phyloP scores from a whole-genome alignment of 2,329 filamentous ascomycete genomes.

The Beauveria australis region DNA sequence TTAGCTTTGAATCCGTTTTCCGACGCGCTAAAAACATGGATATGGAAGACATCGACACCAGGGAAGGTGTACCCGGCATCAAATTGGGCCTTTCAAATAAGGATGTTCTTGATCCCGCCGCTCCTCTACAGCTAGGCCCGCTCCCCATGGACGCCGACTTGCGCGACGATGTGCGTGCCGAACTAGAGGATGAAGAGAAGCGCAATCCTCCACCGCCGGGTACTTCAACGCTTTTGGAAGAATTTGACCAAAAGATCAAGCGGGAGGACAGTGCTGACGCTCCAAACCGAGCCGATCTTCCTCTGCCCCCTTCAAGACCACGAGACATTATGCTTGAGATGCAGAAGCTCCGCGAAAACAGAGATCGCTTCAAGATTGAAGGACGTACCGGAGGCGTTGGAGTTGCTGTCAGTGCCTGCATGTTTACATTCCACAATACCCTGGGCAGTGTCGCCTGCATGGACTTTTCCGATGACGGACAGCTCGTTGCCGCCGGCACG shows the following conservation, averaged over 20 bases:
- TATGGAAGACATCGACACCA: constrained; percentile 53
- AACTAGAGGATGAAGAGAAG: constrained; percentile 79
- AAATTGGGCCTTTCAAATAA: constrained; percentile 55
- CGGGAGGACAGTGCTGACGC: constrained; percentile 81
- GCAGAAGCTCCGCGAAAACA: constrained; percentile 84
- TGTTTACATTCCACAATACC: constrained; percentile 98
- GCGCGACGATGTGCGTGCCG: constrained; percentile 76
- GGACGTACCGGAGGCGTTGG: constrained; percentile 75
- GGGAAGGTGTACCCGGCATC: constrained; percentile 55
- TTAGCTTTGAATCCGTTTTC: constrained; percentile 53
- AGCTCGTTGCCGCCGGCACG: constrained; percentile 80
- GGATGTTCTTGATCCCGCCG: constrained; percentile 48
- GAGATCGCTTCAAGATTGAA: constrained; percentile 85
- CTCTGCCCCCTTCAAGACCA: constrained; percentile 78
- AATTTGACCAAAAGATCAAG: constrained; percentile 83
- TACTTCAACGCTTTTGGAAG: constrained; percentile 67
- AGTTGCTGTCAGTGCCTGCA: constrained; percentile 78
- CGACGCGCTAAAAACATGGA: constrained; percentile 51
- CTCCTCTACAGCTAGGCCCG: constrained; percentile 65
- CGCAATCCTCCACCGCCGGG: constrained; percentile 64
- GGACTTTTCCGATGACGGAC: constrained; percentile 88
- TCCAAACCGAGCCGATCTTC: constrained; percentile 69
- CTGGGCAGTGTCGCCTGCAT: constrained; percentile 86
- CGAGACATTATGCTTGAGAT: constrained; percentile 92
- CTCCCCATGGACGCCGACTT: constrained; percentile 77